A percentile compares a stretch with the other conserved stretches of the same genome.
These are phyloP conservation scores for Chalaropsis ovoidea DNA, from an alignment of 2,329 filamentous ascomycete genomes.

Conservation along the genomic window DNA sequence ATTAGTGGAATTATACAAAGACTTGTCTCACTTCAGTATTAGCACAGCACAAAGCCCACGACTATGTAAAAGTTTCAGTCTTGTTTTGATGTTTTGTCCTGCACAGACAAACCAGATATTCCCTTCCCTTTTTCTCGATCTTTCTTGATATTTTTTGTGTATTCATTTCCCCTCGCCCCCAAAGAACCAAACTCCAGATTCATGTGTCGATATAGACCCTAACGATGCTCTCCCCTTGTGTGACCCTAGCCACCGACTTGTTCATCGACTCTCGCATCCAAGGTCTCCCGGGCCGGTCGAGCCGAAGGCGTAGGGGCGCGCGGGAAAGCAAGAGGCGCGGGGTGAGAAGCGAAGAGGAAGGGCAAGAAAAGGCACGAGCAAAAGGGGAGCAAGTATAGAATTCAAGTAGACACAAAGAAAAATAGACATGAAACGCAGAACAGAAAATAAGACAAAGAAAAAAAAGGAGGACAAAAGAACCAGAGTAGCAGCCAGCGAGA, in stretches of 20 bases:
- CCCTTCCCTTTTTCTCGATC: conserved; percentile 13
- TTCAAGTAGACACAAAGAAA: conserved; percentile 27
- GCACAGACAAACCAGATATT: not conserved
- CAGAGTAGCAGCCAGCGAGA: not conserved
- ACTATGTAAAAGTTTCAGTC: too few relatives aligned
- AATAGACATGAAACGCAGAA: conserved; percentile 1
- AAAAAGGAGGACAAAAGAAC: conserved; percentile 4
- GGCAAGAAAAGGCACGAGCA: not conserved
- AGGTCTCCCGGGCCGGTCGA: too few relatives aligned
- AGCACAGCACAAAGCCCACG: too few relatives aligned
- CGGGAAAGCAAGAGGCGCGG: too few relatives aligned
- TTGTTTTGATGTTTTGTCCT: too few relatives aligned
- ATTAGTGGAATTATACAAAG: not conserved
- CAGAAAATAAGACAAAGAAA: conserved; percentile 11
- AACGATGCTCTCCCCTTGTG: not conserved
- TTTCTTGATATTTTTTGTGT: conserved; percentile 21
- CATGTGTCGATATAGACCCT: conserved; percentile 7
- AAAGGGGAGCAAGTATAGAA: conserved; percentile 13
- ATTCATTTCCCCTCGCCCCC: conserved; percentile 8
- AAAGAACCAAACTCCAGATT: conserved; percentile 14
- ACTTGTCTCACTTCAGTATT: not conserved
- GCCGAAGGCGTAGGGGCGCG: too few relatives aligned
- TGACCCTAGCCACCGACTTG: not conserved
- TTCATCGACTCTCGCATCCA: too few relatives aligned
- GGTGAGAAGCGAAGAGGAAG: not conserved